Evolutionary conservation across 371 early-diverging fungal species (phyloP).

Genomic region (Mucor indicus): DNA sequence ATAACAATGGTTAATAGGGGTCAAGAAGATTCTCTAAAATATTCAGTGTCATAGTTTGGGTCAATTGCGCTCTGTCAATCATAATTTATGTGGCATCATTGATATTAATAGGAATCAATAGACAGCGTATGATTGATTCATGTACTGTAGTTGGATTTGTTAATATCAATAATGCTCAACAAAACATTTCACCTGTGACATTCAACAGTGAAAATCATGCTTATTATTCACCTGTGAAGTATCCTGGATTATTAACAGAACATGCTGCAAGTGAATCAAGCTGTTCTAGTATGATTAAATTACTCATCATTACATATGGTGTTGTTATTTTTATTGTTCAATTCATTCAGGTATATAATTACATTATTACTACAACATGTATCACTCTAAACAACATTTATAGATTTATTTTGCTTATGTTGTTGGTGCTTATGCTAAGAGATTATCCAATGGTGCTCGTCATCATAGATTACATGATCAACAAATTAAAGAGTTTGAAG

Average conservation of each 20-base stretch:
- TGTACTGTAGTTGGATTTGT: slow-evolving; percentile 25
- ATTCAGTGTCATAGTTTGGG: slow-evolving; percentile 27
- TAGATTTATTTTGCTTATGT: slow-evolving; percentile 48
- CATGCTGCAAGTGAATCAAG: slow-evolving; percentile 8
- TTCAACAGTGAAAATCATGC: slow-evolving; percentile 1
- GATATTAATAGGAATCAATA: slow-evolving; percentile 12
- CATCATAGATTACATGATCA: slow-evolving; percentile 51
- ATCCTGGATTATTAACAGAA: slow-evolving; percentile 23
- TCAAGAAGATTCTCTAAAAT: slow-evolving; percentile 23
- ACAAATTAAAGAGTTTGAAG: slow-evolving; percentile 53
- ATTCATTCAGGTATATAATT: slow-evolving; percentile 14
- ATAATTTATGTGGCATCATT: slow-evolving; percentile 16
- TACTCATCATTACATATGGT: slow-evolving; percentile 15
- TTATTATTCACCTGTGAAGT: slow-evolving; percentile 23
- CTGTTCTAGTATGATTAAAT: slow-evolving; percentile 8
- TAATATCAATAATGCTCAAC: slow-evolving; percentile 17
- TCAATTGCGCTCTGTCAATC: slow-evolving; percentile 14
- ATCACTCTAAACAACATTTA: background rate
- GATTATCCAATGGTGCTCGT: slow-evolving; percentile 47
- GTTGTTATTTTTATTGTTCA: slow-evolving; percentile 13
- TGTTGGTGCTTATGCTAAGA: slow-evolving; percentile 40
- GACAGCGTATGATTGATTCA: slow-evolving; percentile 12
- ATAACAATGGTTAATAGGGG: background rate
- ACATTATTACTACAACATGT: background rate
- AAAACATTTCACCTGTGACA: slow-evolving; percentile 6